Evolutionary conservation across 2,329 filamentous ascomycete species (phyloP), one percentile per base, ranked within the genome.

Genomic region (Stenocarpella maydis): DNA sequence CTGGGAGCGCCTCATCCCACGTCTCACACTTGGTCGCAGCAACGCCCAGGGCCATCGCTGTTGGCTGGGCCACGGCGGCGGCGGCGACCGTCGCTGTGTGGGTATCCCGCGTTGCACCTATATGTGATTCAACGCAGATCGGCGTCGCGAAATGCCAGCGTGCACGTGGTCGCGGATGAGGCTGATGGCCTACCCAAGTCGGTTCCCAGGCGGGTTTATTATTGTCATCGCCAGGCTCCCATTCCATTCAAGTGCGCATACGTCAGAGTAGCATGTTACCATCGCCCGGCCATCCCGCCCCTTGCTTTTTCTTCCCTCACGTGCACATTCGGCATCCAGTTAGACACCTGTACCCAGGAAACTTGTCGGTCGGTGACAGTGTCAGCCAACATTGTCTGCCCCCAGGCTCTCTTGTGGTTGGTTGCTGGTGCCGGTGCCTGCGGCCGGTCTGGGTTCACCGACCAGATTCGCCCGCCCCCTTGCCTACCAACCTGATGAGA

Each of bases 131-230:
- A 65, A 31, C 37, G n/a, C 12, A 41, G 49, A 65, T 65, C 63
- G 15, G 39, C 49, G 53, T 34, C 34, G 49, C n/a, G 55, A 43
- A 41, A 53, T 43, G 37, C 37, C 24, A 41, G 21, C 24, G 47
- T 41, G 50, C 64, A 67, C 64, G 64, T 67, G 52, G 26, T 54
- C 28, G 12, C 49, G 28, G 52, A 34, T 54, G 63, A 54, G 64
- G 64, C 64, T 67, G 52, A 41, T 14, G 3, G 28, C 15, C 17
- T 17, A 12, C 26, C 12, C 28, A 19, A 26, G 17, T 9, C 28
- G 21, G 26, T 10, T 39, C 64, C 12, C 31, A 9, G 24, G 15
- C n/a, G 43, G 9, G 19, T 4, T 21, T 17, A 6, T 49, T 19
- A 31, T 55, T 26, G 17, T 17, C 34, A 45, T 47, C 55, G n/a